Evolutionary conservation across 2,329 filamentous ascomycete genomes (phyloP).

Genomic region (Hymenoscyphus salicellus): DNA sequence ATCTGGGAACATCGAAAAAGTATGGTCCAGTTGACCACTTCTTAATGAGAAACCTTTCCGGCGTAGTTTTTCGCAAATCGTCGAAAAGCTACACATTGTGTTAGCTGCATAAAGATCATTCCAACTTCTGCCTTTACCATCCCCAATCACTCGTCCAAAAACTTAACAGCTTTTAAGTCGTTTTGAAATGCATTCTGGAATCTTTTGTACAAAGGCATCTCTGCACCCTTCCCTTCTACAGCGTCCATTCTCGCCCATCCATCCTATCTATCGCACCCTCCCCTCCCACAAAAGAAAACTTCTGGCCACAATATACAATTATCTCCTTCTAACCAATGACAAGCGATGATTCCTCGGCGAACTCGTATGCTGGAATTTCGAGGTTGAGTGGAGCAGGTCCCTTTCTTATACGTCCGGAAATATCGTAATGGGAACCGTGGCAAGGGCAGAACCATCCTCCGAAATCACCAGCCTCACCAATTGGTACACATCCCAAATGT

Average conservation of each 20-base stretch:
- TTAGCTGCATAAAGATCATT: not conserved
- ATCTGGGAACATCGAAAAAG: too few species aligned
- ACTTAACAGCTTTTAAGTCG: not conserved
- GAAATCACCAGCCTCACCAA: slow-evolving; percentile 96
- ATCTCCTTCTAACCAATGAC: slow-evolving; percentile 74
- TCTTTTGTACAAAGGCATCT: slow-evolving; percentile 38
- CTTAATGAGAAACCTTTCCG: too few species aligned
- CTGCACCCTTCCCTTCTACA: slow-evolving; percentile 17
- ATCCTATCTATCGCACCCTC: slow-evolving; percentile 26
- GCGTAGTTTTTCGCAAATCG: too few species aligned
- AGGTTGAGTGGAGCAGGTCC: slow-evolving; percentile 96
- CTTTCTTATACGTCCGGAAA: slow-evolving; percentile 96
- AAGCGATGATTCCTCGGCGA: slow-evolving; percentile 83
- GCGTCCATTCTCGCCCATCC: not conserved
- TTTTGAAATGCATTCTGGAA: slow-evolving; percentile 25
- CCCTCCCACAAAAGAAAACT: slow-evolving; percentile 39
- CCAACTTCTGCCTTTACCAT: not conserved
- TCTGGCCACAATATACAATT: slow-evolving; percentile 13
- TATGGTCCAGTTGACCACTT: too few species aligned
- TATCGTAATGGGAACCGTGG: slow-evolving; percentile 99
- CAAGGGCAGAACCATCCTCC: slow-evolving; percentile 99
- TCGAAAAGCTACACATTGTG: not conserved
- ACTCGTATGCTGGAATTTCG: slow-evolving; percentile 89
- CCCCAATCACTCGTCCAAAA: not conserved
- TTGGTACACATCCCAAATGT: slow-evolving; percentile 97